phyloP scores from a whole-genome alignment of 148 eudicot genomes.

The Vaccinium myrtillus region DNA sequence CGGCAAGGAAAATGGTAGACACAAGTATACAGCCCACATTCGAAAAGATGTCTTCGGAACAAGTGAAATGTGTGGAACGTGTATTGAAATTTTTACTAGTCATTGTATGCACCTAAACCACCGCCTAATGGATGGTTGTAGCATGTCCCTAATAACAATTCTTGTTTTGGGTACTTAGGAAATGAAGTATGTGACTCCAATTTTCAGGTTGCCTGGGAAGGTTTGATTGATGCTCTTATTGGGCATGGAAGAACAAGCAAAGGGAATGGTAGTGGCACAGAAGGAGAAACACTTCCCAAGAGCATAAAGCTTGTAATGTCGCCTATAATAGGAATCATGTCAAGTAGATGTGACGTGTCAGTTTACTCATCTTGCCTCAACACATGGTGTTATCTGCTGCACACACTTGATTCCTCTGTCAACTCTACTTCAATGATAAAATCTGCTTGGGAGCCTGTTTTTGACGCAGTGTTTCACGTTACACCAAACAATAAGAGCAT shows the following conservation, averaged over 20 bases:
- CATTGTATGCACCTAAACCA: background rate
- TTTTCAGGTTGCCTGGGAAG: conserved; percentile 92
- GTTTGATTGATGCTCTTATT: conserved; percentile 77
- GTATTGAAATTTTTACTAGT: background rate
- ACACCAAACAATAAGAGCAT: conserved; percentile 48
- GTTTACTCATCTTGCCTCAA: conserved; percentile 73
- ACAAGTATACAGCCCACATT: background rate
- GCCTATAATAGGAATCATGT: conserved; percentile 69
- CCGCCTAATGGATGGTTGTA: background rate
- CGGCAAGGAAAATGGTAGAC: background rate
- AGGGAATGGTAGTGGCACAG: conserved; percentile 23
- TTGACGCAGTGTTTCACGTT: conserved; percentile 45
- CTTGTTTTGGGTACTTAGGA: background rate
- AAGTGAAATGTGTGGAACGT: background rate
- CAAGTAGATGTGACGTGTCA: conserved; percentile 58
- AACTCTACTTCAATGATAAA: conserved; percentile 46
- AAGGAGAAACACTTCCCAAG: conserved; percentile 38
- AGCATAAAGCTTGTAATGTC: conserved; percentile 79
- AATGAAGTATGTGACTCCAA: background rate
- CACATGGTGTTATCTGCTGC: conserved; percentile 85
- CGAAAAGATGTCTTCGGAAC: background rate
- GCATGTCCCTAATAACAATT: background rate
- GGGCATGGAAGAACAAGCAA: conserved; percentile 27
- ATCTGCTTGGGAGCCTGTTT: conserved; percentile 66
- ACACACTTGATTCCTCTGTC: conserved; percentile 61